Conservation (phyloP, 257 asterid genomes). For the Solanum habrochaites region DNA sequence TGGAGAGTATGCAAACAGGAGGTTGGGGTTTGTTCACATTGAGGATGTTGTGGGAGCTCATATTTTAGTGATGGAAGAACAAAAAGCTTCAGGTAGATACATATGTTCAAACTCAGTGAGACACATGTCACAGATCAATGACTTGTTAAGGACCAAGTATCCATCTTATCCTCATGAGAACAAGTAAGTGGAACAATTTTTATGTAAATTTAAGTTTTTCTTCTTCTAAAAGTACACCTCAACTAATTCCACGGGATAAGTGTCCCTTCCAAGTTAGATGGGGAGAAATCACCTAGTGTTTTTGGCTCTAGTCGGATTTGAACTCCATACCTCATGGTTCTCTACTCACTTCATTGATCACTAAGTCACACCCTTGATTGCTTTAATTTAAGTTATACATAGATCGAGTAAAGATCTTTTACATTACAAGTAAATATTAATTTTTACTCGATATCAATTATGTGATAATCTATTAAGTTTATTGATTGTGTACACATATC, state of each 20-base stretch:
- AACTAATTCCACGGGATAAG: background rate
- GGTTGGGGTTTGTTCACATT: conserved; percentile 79
- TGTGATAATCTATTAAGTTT: background rate
- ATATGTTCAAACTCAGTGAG: conserved; percentile 69
- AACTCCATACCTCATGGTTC: background rate
- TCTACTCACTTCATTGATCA: background rate
- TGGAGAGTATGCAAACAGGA: conserved; percentile 64
- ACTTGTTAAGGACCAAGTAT: conserved; percentile 50
- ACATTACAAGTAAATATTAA: background rate
- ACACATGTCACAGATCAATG: conserved; percentile 74
- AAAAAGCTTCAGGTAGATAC: conserved; percentile 65
- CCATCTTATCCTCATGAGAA: conserved; percentile 58
- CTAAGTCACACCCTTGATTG: background rate
- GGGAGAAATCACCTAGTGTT: background rate
- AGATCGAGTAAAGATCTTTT: background rate
- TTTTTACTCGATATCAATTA: background rate
- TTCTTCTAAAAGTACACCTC: background rate
- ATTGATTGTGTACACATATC: background rate
- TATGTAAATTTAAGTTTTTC: background rate
- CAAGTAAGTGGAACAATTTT: conserved; percentile 29
- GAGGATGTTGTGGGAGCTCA: conserved; percentile 85
- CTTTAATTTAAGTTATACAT: background rate
- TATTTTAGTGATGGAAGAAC: conserved; percentile 72
- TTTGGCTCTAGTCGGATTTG: background rate
- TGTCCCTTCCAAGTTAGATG: background rate